Evolutionary conservation across 805 yeast genomes (phyloP), one percentile per base, ranked within the genome.

Genomic region (Starmerella vaccinii): DNA sequence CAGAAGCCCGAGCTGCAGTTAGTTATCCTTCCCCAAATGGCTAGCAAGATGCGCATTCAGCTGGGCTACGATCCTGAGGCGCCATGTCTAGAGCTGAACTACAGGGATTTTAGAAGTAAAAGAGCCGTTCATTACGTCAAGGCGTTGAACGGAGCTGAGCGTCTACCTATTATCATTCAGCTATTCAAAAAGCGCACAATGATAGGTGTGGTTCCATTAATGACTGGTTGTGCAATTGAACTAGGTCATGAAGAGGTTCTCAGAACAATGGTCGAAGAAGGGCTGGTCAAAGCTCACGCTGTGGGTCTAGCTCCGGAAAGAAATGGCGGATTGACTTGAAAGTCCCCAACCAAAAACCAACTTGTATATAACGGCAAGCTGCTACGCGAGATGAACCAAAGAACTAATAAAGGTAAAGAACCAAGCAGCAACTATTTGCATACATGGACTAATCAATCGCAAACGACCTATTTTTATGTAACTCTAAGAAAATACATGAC

Each of bases 21-120:
- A 2, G 49, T 57, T 12, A 55, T 63, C 5, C 49, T 63, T 9
- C 60, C 66, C 4, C 65, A 60, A 24, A 52, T 60, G 23, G 58
- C 60, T 33, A 50, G 50, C 30, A 13, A 23, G 21, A 1, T 55
- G 13, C 45, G 58, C 15, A 30, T 55, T 10, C 53, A 48, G 26
- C n/a, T 37, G 2, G 58, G 55, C 7, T 35, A 24, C 9, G 50
- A 46, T 21, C 41, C 51, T 4, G 56, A 50, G 7, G 33, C 47
- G 9, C 52, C 57, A 19, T 51, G 47, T 38, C 45, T 62, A 19
- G 53, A 55, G 35, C 46, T 61, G 4, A 47, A 51, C 16, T 52
- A 57, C n/a, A 55, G 59, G 15, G 33, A 51, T n/a, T 53, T 50
- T 50, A 51, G 59, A 2, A 47, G 47, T 12, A 22, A 38, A 29